Evolutionary conservation across 1,284 basidiomycete genomes (phyloP).

Genomic region (Rhodotorula sp.): DNA sequence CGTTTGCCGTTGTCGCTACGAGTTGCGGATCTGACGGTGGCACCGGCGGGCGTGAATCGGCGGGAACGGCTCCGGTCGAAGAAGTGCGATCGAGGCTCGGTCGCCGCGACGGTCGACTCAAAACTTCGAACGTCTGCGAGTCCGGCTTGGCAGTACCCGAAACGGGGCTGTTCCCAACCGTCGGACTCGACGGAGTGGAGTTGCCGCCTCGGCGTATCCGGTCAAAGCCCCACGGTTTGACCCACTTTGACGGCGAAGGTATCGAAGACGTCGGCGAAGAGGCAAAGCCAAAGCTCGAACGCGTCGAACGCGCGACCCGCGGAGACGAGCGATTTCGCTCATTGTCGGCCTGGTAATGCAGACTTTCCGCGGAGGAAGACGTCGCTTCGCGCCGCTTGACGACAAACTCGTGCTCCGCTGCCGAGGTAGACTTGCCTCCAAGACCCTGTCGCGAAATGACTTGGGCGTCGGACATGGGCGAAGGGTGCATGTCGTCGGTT

Average conservation of each 20-base stretch:
- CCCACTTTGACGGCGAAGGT: constrained; percentile 1
- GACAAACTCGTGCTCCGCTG: constrained; percentile 12
- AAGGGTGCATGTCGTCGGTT: background rate
- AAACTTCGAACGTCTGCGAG: constrained; percentile 12
- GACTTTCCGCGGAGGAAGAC: constrained; percentile 1
- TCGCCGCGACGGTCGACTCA: constrained; percentile 1
- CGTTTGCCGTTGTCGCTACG: no score
- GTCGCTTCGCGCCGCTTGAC: constrained; percentile 5
- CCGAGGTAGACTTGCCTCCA: constrained; percentile 6
- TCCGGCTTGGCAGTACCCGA: background rate
- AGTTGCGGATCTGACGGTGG: constrained; percentile 7
- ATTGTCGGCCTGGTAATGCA: constrained; percentile 14
- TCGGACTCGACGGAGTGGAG: background rate
- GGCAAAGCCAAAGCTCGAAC: background rate
- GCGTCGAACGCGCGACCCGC: background rate
- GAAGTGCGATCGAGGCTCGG: constrained; percentile 3
- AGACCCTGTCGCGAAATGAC: background rate
- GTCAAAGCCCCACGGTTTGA: background rate
- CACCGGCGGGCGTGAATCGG: background rate
- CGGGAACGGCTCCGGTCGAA: background rate
- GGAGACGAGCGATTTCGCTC: constrained; percentile 14
- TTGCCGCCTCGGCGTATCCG: background rate
- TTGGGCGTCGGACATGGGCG: background rate
- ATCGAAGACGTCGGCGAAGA: background rate
- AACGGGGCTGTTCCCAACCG: background rate